These are phyloP conservation scores for Aphanomyces astaci DNA, from an alignment of 352 stramenopile species.

Conservation along the genomic window DNA sequence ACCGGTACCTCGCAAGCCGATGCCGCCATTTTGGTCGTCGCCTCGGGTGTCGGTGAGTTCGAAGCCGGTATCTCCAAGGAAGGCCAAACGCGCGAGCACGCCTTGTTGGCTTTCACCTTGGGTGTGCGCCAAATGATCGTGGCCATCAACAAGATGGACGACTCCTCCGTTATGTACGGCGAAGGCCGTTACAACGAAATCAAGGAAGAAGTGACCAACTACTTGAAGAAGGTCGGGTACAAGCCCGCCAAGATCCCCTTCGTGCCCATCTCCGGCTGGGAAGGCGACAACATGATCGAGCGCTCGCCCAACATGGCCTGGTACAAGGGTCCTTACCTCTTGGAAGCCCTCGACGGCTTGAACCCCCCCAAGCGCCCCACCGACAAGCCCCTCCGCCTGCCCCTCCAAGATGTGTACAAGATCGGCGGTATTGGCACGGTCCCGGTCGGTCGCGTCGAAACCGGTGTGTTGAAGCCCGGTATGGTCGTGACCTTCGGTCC, in stretches of 20 bases:
- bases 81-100: constrained; percentile 93
- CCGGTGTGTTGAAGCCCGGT: constrained; percentile 91
- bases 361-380: constrained; percentile 84
- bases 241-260: constrained; percentile 93
- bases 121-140: constrained; percentile 98
- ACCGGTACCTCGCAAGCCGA: constrained; percentile 97
- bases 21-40: constrained; percentile 93
- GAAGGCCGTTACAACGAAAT: constrained; percentile 93
- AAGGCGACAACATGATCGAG: constrained; percentile 96
- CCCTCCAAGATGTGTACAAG: constrained; percentile 97
- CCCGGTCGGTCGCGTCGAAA: constrained; percentile 95
- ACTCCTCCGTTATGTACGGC: constrained; percentile 88
- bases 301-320: constrained; percentile 93
- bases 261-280: constrained; percentile 95
- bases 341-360: constrained; percentile 90
- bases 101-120: constrained; percentile 93
- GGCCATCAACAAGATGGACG: constrained; percentile 98
- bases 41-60: constrained; percentile 89
- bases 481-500: constrained; percentile 91
- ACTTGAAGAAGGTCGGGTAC: constrained; percentile 96
- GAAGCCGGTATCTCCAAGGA: constrained; percentile 94
- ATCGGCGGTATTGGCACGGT: constrained; percentile 96
- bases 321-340: constrained; percentile 91
- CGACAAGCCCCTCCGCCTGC: constrained; percentile 95
- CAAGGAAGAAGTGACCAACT: constrained; percentile 84